Evolutionary conservation across 2,329 filamentous ascomycete genomes (phyloP), one percentile per base, ranked within the genome.

Genomic region (Arthrobotrys musiformis): DNA sequence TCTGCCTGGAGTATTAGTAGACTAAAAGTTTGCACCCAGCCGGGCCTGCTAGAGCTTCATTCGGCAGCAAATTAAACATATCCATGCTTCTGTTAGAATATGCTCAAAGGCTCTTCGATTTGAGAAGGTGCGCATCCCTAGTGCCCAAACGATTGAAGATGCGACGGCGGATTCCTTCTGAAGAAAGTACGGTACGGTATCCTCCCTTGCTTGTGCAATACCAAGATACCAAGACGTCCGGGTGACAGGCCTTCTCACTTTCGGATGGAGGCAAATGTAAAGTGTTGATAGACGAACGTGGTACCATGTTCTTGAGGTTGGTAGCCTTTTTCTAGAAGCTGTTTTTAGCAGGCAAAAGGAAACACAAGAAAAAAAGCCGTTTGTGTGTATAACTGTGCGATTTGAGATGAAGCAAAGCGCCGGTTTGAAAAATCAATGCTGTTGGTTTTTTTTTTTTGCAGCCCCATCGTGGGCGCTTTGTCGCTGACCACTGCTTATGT

Each of bases 251-350:
- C 61, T 70, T 52, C 37, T 70, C 44, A 44, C 30, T 66, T 76
- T 77, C 52, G 73, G 73, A 63, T 70, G 73, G 73, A 77, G 73
- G 66, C 70, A 75, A 69, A 64, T 50, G 28, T 13, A 26, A 35
- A 44, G 61, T 63, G 52, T 28, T 52, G 60, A 67, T 70, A 67
- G 50, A 67, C 69, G 50, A 72, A 60, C 44, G 58, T 58, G 68
- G 58, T 72, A 72, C 68, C 68, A 58, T 64, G 68, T 58, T 63
- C 44, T 48, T 17, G 24, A 48, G 15, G 37, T 19, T 61, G 28
- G 69, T 54, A 66, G 54, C 62, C 40, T 68, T 68, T 68, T 77
- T 77, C 73, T 77, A 70, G 73, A 77, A 77, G 73, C 70, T 62
- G 64, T 40, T 44, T 68, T 50, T 50, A 60, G 52, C 19, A 46